Evolutionary conservation across 2,329 filamentous ascomycete genomes (phyloP).

Genomic region (Sporothrix mexicana): DNA sequence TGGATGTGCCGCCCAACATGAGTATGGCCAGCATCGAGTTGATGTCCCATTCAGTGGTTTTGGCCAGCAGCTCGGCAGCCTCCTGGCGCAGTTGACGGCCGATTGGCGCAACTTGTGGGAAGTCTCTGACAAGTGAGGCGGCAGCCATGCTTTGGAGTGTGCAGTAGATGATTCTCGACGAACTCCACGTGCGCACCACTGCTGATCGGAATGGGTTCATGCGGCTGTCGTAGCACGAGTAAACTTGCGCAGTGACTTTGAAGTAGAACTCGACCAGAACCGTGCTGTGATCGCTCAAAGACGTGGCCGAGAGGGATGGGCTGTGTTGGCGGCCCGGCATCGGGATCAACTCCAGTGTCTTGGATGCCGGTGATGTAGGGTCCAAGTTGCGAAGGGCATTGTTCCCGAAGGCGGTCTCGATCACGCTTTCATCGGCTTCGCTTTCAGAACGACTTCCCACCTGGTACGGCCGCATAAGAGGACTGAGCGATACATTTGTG

Average conservation of each 20-base stretch:
- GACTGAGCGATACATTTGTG: not conserved
- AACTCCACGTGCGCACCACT: slow-evolving; percentile 49
- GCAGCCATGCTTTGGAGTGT: slow-evolving; percentile 65
- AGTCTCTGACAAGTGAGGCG: slow-evolving; percentile 59
- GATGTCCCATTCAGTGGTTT: slow-evolving; percentile 53
- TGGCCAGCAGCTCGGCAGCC: slow-evolving; percentile 56
- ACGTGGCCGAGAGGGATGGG: slow-evolving; percentile 44
- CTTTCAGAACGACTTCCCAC: slow-evolving; percentile 1
- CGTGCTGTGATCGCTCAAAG: slow-evolving; percentile 54
- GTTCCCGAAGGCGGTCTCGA: not conserved
- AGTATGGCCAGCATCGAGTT: slow-evolving; percentile 58
- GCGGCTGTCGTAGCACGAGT: slow-evolving; percentile 61
- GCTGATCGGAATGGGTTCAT: slow-evolving; percentile 61
- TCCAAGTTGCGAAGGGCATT: too few relatives aligned
- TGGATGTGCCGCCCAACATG: slow-evolving; percentile 59
- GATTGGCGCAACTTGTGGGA: slow-evolving; percentile 58
- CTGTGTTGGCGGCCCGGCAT: not conserved
- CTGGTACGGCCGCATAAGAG: not conserved
- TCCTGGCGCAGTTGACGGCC: slow-evolving; percentile 59
- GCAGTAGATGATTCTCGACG: slow-evolving; percentile 58
- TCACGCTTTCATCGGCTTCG: not conserved
- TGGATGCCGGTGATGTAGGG: not conserved
- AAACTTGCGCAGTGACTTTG: slow-evolving; percentile 60
- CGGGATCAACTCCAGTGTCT: slow-evolving; percentile 1
- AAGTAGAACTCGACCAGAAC: slow-evolving; percentile 65